Base-by-base conservation (phyloP, 352 stramenopile species). In the Pythium dissimile region DNA sequence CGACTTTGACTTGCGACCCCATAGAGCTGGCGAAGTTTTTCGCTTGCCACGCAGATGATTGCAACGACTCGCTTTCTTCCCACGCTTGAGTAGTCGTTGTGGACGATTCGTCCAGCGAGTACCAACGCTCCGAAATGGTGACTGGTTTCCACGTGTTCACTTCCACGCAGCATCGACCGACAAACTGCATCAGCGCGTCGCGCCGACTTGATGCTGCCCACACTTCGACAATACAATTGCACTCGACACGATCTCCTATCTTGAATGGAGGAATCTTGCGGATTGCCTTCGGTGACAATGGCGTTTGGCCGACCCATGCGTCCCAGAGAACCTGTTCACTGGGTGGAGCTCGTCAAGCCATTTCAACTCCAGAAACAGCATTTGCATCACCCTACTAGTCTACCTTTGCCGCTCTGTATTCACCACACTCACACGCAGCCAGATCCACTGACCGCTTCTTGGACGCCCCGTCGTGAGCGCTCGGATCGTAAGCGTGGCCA, bases 181-280 rank as follows among this genome's bases (percentile, higher is more conserved):
- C 28, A 61, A 71, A 73, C 37, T 77, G 66, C 26, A 80, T 48
- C 9, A 72, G 65, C 5, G 27, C 11, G 8, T 15, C 51, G 21
- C 62, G 64, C 20, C 1, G 18, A 24, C 20, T 27, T 23, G 28
- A 28, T 13, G 51, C 13, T 7, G 23, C 23, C 53, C 53, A 60
- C 31, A 60, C 3, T 23, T 53, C 53, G 26, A 60, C 12, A 18
- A 30, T 15, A 6, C 30, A 23, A 20, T 9, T 21, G 24, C 15
- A 39, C 2, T 15, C 16, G 16, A 20, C n/a, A n/a, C n/a, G n/a
- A n/a, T n/a, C n/a, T n/a, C n/a, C n/a, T n/a, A n/a, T n/a, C n/a
- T n/a, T 20, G 37, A 50, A 16, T 1, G 26, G 16, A 16, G 27
- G 26, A 32, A 50, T 42, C 13, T 16, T n/a, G 21, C 32, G 15